Percentiles rank a stretch among this genome's conserved stretches.
Evolutionary conservation across 768 basidiomycete species (phyloP).

Genomic region (Suillus alpinus): DNA sequence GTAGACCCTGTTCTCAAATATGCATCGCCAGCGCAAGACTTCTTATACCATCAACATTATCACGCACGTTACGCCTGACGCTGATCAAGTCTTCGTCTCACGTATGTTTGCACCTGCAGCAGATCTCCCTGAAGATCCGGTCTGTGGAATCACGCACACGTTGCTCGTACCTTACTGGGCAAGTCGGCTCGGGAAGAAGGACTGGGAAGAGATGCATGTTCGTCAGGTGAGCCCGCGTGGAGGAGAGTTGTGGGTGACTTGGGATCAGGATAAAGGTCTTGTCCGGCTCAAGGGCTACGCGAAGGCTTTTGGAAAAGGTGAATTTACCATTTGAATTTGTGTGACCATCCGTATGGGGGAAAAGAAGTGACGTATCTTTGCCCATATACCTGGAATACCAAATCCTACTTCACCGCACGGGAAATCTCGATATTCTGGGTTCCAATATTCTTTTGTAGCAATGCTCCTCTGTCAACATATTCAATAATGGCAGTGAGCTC

Average conservation of each 20-base stretch:
- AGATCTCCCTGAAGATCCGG: conserved; percentile 42
- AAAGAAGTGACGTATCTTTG: background rate
- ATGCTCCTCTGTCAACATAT: conserved; percentile 2
- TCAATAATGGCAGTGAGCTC: conserved; percentile 3
- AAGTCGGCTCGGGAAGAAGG: conserved; percentile 16
- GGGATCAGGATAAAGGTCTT: conserved; percentile 28
- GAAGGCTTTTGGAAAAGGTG: conserved; percentile 6
- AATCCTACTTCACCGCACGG: no score
- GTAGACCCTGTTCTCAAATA: conserved; percentile 17
- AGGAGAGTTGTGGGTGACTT: conserved; percentile 42
- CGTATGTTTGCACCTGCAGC: conserved; percentile 46
- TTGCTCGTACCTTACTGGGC: conserved; percentile 50
- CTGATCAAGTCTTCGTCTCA: conserved; percentile 41
- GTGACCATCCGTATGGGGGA: background rate
- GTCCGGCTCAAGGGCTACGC: conserved; percentile 38
- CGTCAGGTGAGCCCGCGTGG: conserved; percentile 52
- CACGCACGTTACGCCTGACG: conserved; percentile 34
- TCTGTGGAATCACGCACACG: conserved; percentile 55
- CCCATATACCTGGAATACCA: no score
- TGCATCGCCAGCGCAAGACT: background rate
- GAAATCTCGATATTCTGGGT: background rate
- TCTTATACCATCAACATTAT: conserved; percentile 32
- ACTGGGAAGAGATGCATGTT: conserved; percentile 33
- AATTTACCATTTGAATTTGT: background rate
- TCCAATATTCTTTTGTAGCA: background rate